These are phyloP conservation scores for Solanum appendiculatum DNA, from an alignment of 257 asterid genomes.

Conservation along the genomic window DNA sequence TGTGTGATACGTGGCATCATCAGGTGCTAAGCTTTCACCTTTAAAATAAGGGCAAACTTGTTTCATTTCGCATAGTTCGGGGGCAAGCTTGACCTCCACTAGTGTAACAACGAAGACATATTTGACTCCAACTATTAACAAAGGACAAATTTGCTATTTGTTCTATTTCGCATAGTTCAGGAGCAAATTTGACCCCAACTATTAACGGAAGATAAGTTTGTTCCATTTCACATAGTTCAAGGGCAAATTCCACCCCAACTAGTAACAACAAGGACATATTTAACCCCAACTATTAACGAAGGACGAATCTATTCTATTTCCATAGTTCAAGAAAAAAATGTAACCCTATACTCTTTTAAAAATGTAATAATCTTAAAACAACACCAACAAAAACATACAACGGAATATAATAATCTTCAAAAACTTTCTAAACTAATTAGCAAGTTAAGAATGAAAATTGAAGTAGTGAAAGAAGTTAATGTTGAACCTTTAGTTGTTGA, in stretches of 20 bases:
- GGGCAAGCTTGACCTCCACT: too few species aligned
- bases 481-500: slow-evolving; percentile 3
- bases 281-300: background rate
- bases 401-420: background rate
- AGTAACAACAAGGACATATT: background rate
- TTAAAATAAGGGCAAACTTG: background rate
- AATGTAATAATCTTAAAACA: background rate
- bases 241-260: background rate
- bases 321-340: background rate
- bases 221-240: background rate
- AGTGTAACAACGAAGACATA: background rate
- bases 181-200: background rate
- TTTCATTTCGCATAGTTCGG: background rate
- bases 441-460: background rate
- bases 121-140: background rate
- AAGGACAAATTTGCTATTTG: too few species aligned
- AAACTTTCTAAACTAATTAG: background rate
- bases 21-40: background rate
- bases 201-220: background rate
- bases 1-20: background rate
- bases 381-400: background rate
- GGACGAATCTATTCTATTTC: background rate
- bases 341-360: background rate
- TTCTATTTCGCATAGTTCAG: background rate
- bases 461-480: background rate